These are phyloP conservation scores for Ophiostoma perfectum DNA, from an alignment of 2,329 filamentous ascomycete genomes.

Conservation along the genomic window DNA sequence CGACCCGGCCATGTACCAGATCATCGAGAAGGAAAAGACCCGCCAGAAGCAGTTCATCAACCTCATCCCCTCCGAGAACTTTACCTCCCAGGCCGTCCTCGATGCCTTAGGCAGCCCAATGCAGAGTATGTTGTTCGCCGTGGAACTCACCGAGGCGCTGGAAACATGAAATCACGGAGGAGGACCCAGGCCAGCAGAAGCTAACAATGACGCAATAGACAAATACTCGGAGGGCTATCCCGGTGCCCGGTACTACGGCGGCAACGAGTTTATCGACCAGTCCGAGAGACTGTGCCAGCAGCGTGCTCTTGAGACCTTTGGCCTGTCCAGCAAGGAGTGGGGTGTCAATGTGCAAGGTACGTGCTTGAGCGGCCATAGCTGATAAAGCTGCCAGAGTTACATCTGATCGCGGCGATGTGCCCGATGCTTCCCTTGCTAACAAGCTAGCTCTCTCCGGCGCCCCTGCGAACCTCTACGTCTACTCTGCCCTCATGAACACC, in stretches of 20 bases:
- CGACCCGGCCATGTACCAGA: conserved; percentile 80
- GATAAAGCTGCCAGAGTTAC: too few relatives aligned
- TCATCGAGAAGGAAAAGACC: conserved; percentile 93
- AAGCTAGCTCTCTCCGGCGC: conserved; percentile 62
- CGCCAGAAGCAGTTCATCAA: conserved; percentile 99
- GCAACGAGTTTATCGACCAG: conserved; percentile 92
- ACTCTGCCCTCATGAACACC: conserved; percentile 84
- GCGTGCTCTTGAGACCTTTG: conserved; percentile 81
- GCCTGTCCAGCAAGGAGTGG: conserved; percentile 79
- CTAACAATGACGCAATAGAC: conserved; percentile 45
- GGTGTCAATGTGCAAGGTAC: conserved; percentile 81
- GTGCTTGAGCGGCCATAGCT: too few relatives aligned
- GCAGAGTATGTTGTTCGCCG: conserved; percentile 61
- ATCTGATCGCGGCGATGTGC: too few relatives aligned
- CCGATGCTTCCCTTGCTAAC: too few relatives aligned
- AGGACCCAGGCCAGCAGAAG: neutral
- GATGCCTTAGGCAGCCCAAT: conserved; percentile 90
- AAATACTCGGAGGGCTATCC: conserved; percentile 99
- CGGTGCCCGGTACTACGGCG: conserved; percentile 91
- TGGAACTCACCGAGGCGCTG: too few relatives aligned
- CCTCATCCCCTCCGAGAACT: conserved; percentile 91
- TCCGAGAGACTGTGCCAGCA: conserved; percentile 85
- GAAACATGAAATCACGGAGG: too few relatives aligned
- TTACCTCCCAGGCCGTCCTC: conserved; percentile 86
- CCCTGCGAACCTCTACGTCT: conserved; percentile 80